A percentile compares a stretch with the other conserved stretches of the same genome.
Evolutionary conservation across 805 yeast genomes (phyloP).

Genomic region (Hanseniaspora mollemarum): DNA sequence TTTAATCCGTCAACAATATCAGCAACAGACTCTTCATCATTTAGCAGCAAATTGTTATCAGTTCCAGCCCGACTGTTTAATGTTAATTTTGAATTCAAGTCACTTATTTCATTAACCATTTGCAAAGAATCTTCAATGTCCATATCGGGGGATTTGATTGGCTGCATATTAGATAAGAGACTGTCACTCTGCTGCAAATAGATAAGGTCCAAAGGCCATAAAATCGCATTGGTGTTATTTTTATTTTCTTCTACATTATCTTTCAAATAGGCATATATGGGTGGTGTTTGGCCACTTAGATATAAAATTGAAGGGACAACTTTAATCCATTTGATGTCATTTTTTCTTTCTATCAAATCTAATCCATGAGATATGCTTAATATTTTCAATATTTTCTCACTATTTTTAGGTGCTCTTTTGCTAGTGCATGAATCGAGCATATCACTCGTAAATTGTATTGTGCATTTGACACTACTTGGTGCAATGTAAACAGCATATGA

Average conservation of each 20-base stretch:
- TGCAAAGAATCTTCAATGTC: conserved; percentile 25
- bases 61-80: background rate
- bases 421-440: conserved; percentile 30
- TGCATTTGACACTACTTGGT: conserved; percentile 46
- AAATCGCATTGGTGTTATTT: conserved; percentile 42
- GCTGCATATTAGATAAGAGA: background rate
- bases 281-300: conserved; percentile 56
- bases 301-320: conserved; percentile 58
- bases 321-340: conserved; percentile 47
- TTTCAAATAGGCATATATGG: conserved; percentile 42
- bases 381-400: conserved; percentile 30
- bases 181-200: conserved; percentile 36
- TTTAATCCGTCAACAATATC: background rate
- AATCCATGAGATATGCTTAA: conserved; percentile 33
- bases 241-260: conserved; percentile 27
- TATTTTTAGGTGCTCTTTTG: conserved; percentile 35
- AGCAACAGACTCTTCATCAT: conserved; percentile 4
- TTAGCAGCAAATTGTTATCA: conserved; percentile 15
- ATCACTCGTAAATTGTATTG: conserved; percentile 28
- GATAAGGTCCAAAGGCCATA: conserved; percentile 67
- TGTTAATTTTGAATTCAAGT: conserved; percentile 19
- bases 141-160: too few species aligned
- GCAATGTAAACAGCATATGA: conserved; percentile 35
- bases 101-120: conserved; percentile 26
- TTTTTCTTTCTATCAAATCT: conserved; percentile 20